Conservation (phyloP, 208 protist genomes). For the Polymyxa betae region DNA sequence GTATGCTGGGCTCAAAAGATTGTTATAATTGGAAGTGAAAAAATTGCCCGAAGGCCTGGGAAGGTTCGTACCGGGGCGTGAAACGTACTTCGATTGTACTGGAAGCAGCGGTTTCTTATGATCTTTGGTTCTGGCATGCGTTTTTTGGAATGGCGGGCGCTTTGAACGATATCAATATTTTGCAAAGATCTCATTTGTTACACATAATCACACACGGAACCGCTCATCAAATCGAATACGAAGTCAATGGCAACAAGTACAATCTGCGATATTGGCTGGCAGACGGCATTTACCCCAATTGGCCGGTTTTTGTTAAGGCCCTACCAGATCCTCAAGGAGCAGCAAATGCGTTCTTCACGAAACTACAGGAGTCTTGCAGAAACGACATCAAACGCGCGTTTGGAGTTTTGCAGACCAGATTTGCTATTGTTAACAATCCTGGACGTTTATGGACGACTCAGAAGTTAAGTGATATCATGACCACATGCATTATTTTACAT, state of each 20-base stretch:
- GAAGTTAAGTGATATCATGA: neutral
- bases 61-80: neutral
- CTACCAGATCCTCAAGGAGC: slow-evolving; percentile 1
- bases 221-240: neutral
- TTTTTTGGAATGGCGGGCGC: slow-evolving; percentile 3
- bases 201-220: neutral
- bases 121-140: slow-evolving; percentile 48
- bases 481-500: neutral
- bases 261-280: slow-evolving; percentile 32
- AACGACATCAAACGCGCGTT: slow-evolving; percentile 52
- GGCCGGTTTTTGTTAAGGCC: slow-evolving; percentile 13
- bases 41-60: slow-evolving; percentile 57
- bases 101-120: slow-evolving; percentile 14
- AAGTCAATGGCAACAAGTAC: slow-evolving; percentile 30
- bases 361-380: neutral
- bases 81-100: slow-evolving; percentile 24
- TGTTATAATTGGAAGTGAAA: slow-evolving; percentile 47
- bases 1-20: neutral
- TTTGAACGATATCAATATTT: neutral
- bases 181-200: neutral
- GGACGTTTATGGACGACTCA: neutral
- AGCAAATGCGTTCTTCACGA: neutral
- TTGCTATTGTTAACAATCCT: neutral
- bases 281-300: slow-evolving; percentile 31
- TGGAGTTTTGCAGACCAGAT: slow-evolving; percentile 51